Conservation (phyloP, 1,139 yeast species). For the Chernovozyma aurita region DNA sequence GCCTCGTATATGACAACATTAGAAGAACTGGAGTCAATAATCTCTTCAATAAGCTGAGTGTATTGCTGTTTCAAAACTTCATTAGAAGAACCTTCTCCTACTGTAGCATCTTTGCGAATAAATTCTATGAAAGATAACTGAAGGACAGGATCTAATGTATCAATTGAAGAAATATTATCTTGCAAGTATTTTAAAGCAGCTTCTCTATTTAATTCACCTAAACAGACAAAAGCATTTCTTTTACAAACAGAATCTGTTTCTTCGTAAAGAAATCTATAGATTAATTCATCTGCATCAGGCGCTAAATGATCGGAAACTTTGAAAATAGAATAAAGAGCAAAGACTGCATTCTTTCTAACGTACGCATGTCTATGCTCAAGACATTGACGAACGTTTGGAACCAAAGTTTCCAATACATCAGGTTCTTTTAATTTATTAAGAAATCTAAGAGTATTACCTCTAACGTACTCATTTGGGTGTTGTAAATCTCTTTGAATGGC, state of each 20-base stretch:
- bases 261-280: conserved; percentile 65
- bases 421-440: conserved; percentile 88
- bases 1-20: conserved; percentile 90
- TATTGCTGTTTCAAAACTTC: conserved; percentile 69
- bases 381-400: conserved; percentile 88
- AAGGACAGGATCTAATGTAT: conserved; percentile 74
- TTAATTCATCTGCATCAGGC: conserved; percentile 91
- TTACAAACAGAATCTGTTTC: conserved; percentile 94
- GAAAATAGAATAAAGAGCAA: conserved; percentile 81
- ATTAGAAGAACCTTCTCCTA: conserved; percentile 20
- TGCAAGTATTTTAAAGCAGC: conserved; percentile 81
- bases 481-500: conserved; percentile 96
- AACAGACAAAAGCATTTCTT: conserved; percentile 90
- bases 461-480: conserved; percentile 94
- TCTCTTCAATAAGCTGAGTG: conserved; percentile 64
- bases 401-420: conserved; percentile 90
- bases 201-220: conserved; percentile 79
- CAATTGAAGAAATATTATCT: conserved; percentile 59
- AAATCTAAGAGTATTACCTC: conserved; percentile 93
- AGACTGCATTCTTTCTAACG: conserved; percentile 94
- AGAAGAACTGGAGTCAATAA: conserved; percentile 64
- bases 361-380: conserved; percentile 96
- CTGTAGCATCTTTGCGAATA: conserved; percentile 73
- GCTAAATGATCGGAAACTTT: conserved; percentile 80
- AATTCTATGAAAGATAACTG: conserved; percentile 92